Conservation (phyloP, 2,329 filamentous ascomycete species). For the Apiospora kogelbergensis region DNA sequence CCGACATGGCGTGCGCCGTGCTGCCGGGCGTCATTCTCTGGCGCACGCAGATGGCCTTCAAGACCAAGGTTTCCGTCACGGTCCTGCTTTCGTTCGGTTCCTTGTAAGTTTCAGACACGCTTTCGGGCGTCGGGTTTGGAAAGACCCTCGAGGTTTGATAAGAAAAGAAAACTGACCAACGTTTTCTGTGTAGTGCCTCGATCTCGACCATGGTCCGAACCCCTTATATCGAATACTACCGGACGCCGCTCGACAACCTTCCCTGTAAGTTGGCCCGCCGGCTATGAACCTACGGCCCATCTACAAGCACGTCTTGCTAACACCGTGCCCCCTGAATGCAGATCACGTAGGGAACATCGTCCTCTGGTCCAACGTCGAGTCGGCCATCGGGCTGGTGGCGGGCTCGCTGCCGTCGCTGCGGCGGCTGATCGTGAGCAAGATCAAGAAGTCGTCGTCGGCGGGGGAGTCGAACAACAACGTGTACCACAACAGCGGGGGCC, state of each 20-base stretch:
- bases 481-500: not conserved
- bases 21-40: constrained; percentile 33
- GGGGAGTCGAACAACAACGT: not conserved
- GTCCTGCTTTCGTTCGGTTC: constrained; percentile 26
- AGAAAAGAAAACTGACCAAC: not conserved
- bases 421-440: constrained; percentile 15
- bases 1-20: constrained; percentile 31
- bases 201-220: constrained; percentile 24
- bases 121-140: too few relatives aligned
- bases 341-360: constrained; percentile 24
- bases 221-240: constrained; percentile 23
- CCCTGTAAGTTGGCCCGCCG: constrained; percentile 20
- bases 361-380: constrained; percentile 24
- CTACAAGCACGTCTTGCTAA: not conserved
- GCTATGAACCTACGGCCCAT: not conserved
- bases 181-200: constrained; percentile 20
- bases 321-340: constrained; percentile 4
- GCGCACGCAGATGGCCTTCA: constrained; percentile 30
- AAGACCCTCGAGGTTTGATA: too few relatives aligned
- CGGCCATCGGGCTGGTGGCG: constrained; percentile 19
- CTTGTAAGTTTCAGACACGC: constrained; percentile 21
- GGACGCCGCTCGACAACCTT: constrained; percentile 20
- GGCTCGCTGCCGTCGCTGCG: constrained; percentile 18
- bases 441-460: constrained; percentile 4
- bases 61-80: constrained; percentile 23